Base-by-base conservation (phyloP, 2,329 filamentous ascomycete genomes). In the Fusarium oxysporum region DNA sequence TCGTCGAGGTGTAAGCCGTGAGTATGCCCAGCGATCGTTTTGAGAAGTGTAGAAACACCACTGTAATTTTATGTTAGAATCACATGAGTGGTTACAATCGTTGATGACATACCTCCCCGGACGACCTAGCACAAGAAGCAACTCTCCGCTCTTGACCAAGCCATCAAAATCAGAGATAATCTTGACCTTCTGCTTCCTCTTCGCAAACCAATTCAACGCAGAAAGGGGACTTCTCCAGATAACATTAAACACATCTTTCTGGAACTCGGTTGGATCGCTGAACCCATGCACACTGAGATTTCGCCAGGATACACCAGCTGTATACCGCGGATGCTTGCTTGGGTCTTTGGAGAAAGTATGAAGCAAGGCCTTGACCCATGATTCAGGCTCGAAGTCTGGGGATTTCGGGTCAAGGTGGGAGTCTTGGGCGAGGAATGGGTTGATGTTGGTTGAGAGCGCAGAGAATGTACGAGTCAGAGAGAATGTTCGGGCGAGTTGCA, bases 11-110 rank as follows among this genome's bases (percentile, higher is more conserved):
- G 89, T 65, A 96, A 90, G 25, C 93, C 93, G 71, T 93, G 91
- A 5, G 92, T 93, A 82, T 96, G 93, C 60, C 93, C 93, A 3
- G 93, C 88, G 68, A 96, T 89, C 0, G 93, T 92, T 82, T 96
- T 96, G 54, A 96, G 85, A 68, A 96, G 90, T 1, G 93, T 96
- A 13, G 92, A 93, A 80, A 94, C 96, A 48, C 92, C 92, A 11
- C 87, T 85, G 21, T 86, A 23, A 4, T 7, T 7, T 7, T 10
- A 23, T 23, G n/a, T 43, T 6, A 43, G 40, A 43, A 43, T 43
- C n/a, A 10, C 1, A 43, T 0, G 7, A 23, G 9, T 16, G 13
- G 40, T 11, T 5, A 6, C 9, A 11, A 17, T 23, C 9, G 6
- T 23, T 23, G 40, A 10, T 11, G 12, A 21, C 59, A 35, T 71